Conservation (phyloP, 2,329 filamentous ascomycete genomes). For the Biscogniauxia marginata region DNA sequence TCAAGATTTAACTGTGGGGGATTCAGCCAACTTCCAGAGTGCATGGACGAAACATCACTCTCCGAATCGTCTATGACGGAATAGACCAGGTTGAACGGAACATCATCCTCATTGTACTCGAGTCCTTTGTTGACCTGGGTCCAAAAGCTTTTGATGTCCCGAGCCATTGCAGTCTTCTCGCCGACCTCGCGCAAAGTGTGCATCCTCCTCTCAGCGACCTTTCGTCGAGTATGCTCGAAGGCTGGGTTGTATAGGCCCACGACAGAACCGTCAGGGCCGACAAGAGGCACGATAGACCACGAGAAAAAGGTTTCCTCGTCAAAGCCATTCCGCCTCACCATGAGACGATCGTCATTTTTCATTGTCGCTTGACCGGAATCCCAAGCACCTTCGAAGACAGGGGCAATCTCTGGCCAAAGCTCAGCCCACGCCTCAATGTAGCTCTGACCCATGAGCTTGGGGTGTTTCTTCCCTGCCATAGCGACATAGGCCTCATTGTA, state of each 20-base stretch:
- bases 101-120: slow-evolving; percentile 71
- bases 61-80: slow-evolving; percentile 69
- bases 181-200: slow-evolving; percentile 74
- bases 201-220: slow-evolving; percentile 78
- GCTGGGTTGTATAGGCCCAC: slow-evolving; percentile 77
- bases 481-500: slow-evolving; percentile 72
- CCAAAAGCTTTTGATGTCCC: slow-evolving; percentile 74
- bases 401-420: slow-evolving; percentile 70
- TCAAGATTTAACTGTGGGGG: slow-evolving; percentile 68
- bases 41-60: slow-evolving; percentile 69
- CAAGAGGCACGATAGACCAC: slow-evolving; percentile 77
- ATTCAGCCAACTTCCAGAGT: slow-evolving; percentile 63
- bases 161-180: slow-evolving; percentile 70
- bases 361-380: slow-evolving; percentile 74
- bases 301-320: slow-evolving; percentile 81
- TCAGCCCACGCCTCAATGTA: slow-evolving; percentile 71
- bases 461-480: slow-evolving; percentile 75
- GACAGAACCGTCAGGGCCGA: slow-evolving; percentile 71
- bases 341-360: slow-evolving; percentile 79
- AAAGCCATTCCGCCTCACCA: slow-evolving; percentile 66
- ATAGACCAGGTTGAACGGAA: slow-evolving; percentile 76
- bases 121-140: slow-evolving; percentile 65
- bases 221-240: slow-evolving; percentile 77
- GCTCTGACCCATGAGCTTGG: slow-evolving; percentile 68
- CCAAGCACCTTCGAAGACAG: slow-evolving; percentile 66